A percentile compares a stretch with the other conserved stretches of the same genome.
These are phyloP conservation scores for Mycena filopes DNA, from an alignment of 768 basidiomycete species.

Conservation along the genomic window DNA sequence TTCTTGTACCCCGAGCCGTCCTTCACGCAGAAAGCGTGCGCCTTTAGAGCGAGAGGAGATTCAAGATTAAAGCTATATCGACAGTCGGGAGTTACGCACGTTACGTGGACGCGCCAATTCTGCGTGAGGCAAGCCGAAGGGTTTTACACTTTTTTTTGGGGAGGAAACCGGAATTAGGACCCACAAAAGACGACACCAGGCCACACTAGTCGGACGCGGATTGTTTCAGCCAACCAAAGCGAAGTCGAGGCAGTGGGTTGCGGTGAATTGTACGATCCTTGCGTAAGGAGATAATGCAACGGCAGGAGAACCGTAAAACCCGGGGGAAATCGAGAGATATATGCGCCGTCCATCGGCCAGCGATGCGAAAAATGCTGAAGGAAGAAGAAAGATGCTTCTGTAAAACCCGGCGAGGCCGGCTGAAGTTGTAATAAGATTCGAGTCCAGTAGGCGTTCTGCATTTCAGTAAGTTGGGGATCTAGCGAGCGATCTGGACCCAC, in stretches of 20 bases:
- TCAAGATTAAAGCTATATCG: constrained; percentile 4
- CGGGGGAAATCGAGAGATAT: background rate
- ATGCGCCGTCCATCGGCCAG: background rate
- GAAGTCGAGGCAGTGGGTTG: too few species aligned
- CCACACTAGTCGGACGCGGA: background rate
- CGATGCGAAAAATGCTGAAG: background rate
- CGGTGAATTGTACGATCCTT: background rate
- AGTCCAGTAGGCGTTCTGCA: background rate
- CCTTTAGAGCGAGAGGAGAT: background rate
- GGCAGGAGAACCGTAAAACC: background rate
- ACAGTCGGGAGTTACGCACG: constrained; percentile 6
- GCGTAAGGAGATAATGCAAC: background rate
- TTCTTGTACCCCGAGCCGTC: too few species aligned
- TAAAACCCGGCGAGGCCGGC: background rate
- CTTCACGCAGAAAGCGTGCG: background rate
- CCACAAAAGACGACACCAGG: background rate
- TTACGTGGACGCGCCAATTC: constrained; percentile 16
- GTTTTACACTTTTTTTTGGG: too few species aligned
- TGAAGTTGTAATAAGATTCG: background rate
- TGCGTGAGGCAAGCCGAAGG: constrained; percentile 8
- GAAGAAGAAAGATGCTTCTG: background rate
- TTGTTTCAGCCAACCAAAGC: too few species aligned
- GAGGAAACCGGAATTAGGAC: background rate
- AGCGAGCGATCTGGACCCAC: too few species aligned
- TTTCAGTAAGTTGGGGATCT: too few species aligned